Base-by-base conservation (phyloP, 2,329 filamentous ascomycete genomes). In the Sporothrix sp. region DNA sequence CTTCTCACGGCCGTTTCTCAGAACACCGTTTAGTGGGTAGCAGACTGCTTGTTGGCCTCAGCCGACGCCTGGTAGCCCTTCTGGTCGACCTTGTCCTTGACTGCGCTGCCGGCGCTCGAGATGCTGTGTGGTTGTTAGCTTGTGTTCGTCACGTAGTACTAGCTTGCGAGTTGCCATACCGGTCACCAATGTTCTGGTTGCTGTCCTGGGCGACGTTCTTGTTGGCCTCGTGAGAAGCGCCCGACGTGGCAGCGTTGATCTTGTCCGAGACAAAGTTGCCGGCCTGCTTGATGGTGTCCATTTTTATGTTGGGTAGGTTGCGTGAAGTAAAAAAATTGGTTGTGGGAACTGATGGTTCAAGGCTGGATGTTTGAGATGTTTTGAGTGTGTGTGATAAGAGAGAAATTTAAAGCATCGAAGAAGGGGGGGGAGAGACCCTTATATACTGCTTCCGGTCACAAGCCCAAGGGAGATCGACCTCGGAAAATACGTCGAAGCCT, bases 221-320 rank as follows among this genome's bases (percentile, higher is more conserved):
- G 74, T 80, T 79, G 71, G 68, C 70, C 69, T 79, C 75, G 73
- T 79, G 78, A 64, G 69, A 73, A 56, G 73, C 70, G 32, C 39
- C 47, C 40, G 52, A 33, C 59, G 70, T 66, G 50, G 71, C 65
- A 36, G 73, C 68, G 63, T 74, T 67, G 62, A 77, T 57, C 63
- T 68, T 71, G 71, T 81, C 78, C 54, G 71, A 67, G 67, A 79
- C 76, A 71, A 74, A 78, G 73, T 78, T 78, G 69, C 66, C 74
- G 62, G 71, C 70, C 66, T 78, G 71, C 69, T 69, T 69, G 61
- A 68, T 55, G 60, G 66, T 61, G 47, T 70, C 67, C 67, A 70
- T 69, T 58, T 42, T 65, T 61, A 56, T 61, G 58, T 51, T 58
- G 40, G 48, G 57, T 52, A 59, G 44, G 50, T 46, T 52, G 33